Percentiles rank a stretch among this genome's conserved stretches.
Evolutionary conservation across 1,284 basidiomycete genomes (phyloP).

Genomic region (Melanopsichium pennsylvanicum): DNA sequence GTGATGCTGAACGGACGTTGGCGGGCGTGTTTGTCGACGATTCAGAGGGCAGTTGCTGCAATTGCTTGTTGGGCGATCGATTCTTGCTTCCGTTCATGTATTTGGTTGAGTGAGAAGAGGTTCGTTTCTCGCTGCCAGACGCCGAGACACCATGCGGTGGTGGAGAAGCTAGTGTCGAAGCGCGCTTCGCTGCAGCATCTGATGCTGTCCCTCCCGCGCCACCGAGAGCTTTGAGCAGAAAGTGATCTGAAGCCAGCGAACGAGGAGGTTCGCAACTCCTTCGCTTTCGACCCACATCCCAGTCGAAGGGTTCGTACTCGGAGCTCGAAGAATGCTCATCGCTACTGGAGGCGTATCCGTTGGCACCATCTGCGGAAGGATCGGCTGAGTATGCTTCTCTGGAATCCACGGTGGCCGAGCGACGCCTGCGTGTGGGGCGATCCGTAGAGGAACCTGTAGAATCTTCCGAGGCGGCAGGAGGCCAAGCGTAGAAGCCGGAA

Average conservation of each 20-base stretch:
- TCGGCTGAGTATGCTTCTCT: constrained; percentile 50
- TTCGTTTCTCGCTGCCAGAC: constrained; percentile 3
- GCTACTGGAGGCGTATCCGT: constrained; percentile 34
- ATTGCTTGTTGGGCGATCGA: constrained; percentile 14
- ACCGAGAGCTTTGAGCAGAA: constrained; percentile 1
- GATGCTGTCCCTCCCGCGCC: neutral
- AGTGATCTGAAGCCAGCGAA: constrained; percentile 10
- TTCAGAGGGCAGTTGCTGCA: constrained; percentile 13
- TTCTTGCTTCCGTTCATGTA: neutral
- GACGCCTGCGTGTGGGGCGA: constrained; percentile 18
- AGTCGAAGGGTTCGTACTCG: constrained; percentile 47
- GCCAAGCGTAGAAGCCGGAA: constrained; percentile 8
- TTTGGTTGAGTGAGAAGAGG: constrained; percentile 11
- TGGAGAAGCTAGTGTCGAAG: constrained; percentile 8
- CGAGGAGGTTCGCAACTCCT: constrained; percentile 32
- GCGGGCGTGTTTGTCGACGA: constrained; percentile 2
- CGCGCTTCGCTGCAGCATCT: constrained; percentile 6
- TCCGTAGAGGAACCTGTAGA: constrained; percentile 41
- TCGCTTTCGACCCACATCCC: constrained; percentile 43
- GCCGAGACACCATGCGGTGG: constrained; percentile 4
- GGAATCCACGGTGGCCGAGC: constrained; percentile 34
- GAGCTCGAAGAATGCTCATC: constrained; percentile 39
- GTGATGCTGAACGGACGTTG: neutral
- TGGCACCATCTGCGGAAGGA: constrained; percentile 32
- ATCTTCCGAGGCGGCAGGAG: constrained; percentile 9